Evolutionary conservation across 768 basidiomycete species (phyloP).

Genomic region (Amanita phalloides): DNA sequence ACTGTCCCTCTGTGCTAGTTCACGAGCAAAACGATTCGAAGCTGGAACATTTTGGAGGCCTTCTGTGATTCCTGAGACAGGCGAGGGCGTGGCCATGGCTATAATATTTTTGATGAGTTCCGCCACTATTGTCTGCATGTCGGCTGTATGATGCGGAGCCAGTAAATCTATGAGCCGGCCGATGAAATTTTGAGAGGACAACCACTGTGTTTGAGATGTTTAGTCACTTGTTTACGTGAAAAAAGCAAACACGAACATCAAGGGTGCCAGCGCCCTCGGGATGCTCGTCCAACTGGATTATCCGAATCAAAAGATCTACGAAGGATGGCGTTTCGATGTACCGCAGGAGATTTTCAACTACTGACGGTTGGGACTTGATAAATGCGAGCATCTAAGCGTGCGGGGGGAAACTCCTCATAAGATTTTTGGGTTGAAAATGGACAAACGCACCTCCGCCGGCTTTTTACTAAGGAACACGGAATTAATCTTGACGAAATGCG

Average conservation of each 20-base stretch:
- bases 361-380: conserved; percentile 71
- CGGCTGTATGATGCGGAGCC: conserved; percentile 62
- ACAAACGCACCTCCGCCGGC: conserved; percentile 67
- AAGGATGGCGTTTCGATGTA: conserved; percentile 88
- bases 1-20: conserved; percentile 67
- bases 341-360: conserved; percentile 72
- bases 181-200: conserved; percentile 78
- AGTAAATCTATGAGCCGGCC: conserved; percentile 71
- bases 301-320: conserved; percentile 83
- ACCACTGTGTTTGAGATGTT: conserved; percentile 47
- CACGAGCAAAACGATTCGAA: conserved; percentile 81
- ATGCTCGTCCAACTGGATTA: conserved; percentile 83
- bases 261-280: conserved; percentile 75
- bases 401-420: too few relatives aligned
- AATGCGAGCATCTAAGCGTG: conserved; percentile 79
- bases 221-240: conserved; percentile 10
- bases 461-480: conserved; percentile 81
- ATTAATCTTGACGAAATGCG: conserved; percentile 93
- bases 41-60: conserved; percentile 60
- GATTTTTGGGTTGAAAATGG: conserved; percentile 12
- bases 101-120: conserved; percentile 94
- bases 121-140: conserved; percentile 77
- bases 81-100: conserved; percentile 84
- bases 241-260: conserved; percentile 51
- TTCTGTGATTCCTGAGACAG: conserved; percentile 62